Base-by-base conservation (phyloP, 2,329 filamentous ascomycete genomes). In the Neoarthrinium moseri region DNA sequence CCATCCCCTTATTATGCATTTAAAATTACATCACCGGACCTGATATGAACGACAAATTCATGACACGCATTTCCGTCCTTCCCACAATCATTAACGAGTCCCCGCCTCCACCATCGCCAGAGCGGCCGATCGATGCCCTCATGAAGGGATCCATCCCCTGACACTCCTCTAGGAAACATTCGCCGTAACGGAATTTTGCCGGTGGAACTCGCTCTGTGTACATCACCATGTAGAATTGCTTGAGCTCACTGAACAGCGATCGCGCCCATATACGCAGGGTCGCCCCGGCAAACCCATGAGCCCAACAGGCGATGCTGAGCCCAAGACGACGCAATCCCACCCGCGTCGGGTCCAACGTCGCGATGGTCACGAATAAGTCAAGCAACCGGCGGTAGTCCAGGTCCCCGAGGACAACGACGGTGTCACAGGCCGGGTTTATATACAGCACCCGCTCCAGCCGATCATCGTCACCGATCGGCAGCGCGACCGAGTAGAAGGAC, bases 401-500 rank as follows among this genome's bases (percentile, higher is more conserved):
- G 6, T 62, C 57, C 8, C 65, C 64, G 6, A 68, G 53, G 46
- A 68, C 22, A 4, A 56, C 60, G 6, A 68, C 54, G 12, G 59
- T 60, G 49, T 69, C 65, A 38, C 46, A 17, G 20, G 50, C 47
- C 6, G 62, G 63, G 27, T 62, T 55, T 10, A 68, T 37, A 43
- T 66, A 63, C 13, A 69, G 52, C 3, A 53, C 52, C 23, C 56
- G 53, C 33, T 53, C 47, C 30, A 49, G 40, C 37, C 48, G 47
- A 39, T 53, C 50, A 39, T 49, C 29, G 18, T 48, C 40, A 2
- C 41, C 41, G 5, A 48, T 15, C 52, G 64, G 41, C 15, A 67
- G 51, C 15, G 52, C 46, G 42, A 63, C 56, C n/a, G 57, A 54
- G 52, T 65, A 68, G 51, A 63, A 67, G 26, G 45, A 36, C 32